Conservation (phyloP, 2,329 filamentous ascomycete genomes). For the Phialophora expanda region DNA sequence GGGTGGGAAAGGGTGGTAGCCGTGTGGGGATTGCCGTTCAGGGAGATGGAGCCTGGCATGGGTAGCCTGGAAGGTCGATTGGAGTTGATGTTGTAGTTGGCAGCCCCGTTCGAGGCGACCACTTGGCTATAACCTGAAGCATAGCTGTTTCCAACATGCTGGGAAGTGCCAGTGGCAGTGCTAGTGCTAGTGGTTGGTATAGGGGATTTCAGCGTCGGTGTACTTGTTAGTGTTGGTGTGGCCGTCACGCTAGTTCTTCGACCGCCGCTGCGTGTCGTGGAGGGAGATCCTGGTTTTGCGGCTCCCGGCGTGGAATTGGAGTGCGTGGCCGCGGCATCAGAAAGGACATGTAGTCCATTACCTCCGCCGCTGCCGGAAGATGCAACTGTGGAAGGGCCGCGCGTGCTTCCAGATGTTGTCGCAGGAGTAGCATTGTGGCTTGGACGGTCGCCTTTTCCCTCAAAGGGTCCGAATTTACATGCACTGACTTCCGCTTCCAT, state of each 20-base stretch:
- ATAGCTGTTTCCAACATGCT: constrained; percentile 13
- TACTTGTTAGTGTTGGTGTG: constrained; percentile 8
- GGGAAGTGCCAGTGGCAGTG: neutral
- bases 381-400: neutral
- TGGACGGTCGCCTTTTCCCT: constrained; percentile 17
- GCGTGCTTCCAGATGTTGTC: neutral
- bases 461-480: constrained; percentile 39
- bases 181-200: neutral
- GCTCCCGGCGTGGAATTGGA: constrained; percentile 19
- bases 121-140: constrained; percentile 10
- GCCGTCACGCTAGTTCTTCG: neutral
- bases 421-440: constrained; percentile 1
- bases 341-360: constrained; percentile 36
- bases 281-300: neutral
- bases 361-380: constrained; percentile 21
- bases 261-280: neutral
- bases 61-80: constrained; percentile 5
- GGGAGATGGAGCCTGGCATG: constrained; percentile 1
- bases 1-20: neutral
- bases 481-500: constrained; percentile 48
- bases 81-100: constrained; percentile 5
- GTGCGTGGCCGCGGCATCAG: constrained; percentile 37
- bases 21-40: neutral
- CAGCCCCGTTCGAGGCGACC: neutral
- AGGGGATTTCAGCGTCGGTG: constrained; percentile 2